A percentile compares a stretch with the other conserved stretches of the same genome.
phyloP scores from a whole-genome alignment of 306 rosid genomes.

The Vachellia pachyceras region DNA sequence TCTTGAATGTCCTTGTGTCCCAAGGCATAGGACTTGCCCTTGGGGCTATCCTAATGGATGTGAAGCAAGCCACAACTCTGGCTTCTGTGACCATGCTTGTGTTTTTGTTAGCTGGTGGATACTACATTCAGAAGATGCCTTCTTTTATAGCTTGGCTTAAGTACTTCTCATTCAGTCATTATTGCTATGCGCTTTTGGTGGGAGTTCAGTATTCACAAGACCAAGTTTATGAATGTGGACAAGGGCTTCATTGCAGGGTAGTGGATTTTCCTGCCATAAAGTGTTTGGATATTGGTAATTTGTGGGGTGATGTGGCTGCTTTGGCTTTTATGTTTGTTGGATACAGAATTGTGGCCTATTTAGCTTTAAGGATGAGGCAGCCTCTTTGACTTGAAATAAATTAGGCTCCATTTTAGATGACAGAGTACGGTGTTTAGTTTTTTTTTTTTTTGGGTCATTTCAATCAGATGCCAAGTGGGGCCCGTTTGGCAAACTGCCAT shows the following conservation, averaged over 20 bases:
- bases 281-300: conserved; percentile 44
- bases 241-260: conserved; percentile 42
- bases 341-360: conserved; percentile 60
- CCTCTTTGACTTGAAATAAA: conserved; percentile 45
- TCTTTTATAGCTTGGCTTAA: conserved; percentile 74
- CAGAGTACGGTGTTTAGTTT: not conserved
- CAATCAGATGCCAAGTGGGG: not conserved
- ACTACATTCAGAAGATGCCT: conserved; percentile 74
- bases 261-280: conserved; percentile 55
- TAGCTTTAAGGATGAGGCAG: conserved; percentile 55
- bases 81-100: conserved; percentile 72
- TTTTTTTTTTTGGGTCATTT: conserved; percentile 1
- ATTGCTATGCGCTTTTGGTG: conserved; percentile 62
- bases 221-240: conserved; percentile 50
- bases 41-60: conserved; percentile 80
- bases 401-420: conserved; percentile 18
- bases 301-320: conserved; percentile 61
- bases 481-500: too few species aligned
- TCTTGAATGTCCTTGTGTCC: conserved; percentile 70
- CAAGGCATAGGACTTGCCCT: conserved; percentile 85
- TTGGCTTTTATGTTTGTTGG: conserved; percentile 62
- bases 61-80: conserved; percentile 68
- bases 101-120: conserved; percentile 72
- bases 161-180: conserved; percentile 66
- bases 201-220: conserved; percentile 59